These are phyloP conservation scores for Pleurotus platypus DNA, from an alignment of 768 basidiomycete species.

Conservation along the genomic window DNA sequence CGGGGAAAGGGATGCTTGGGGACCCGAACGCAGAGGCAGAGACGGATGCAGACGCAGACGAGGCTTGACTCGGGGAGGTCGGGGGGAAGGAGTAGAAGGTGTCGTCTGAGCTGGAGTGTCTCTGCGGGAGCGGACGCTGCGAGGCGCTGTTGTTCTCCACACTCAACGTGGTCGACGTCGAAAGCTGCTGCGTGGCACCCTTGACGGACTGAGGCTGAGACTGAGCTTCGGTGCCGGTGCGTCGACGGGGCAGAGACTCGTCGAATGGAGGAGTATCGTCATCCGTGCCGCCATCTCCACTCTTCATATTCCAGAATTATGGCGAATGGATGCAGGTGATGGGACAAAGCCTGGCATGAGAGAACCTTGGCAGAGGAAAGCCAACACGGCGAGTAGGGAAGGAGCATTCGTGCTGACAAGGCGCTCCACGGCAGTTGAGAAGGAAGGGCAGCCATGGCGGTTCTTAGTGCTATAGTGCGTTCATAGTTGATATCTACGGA, in stretches of 20 bases:
- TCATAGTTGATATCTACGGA: background rate
- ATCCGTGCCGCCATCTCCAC: background rate
- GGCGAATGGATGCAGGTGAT: background rate
- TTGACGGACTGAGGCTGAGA: background rate
- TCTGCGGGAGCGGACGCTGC: background rate
- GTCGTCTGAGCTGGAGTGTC: background rate
- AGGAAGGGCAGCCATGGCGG: background rate
- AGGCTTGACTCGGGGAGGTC: background rate
- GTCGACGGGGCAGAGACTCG: background rate
- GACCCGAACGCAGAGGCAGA: background rate
- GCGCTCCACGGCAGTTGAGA: background rate
- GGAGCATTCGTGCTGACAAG: background rate
- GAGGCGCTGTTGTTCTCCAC: background rate
- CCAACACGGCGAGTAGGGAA: no score
- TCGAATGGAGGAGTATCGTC: background rate
- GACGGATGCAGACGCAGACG: background rate
- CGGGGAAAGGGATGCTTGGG: no score
- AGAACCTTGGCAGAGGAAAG: background rate
- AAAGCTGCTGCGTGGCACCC: background rate
- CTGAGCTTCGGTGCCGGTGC: background rate
- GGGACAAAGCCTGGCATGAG: background rate
- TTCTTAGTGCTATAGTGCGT: background rate
- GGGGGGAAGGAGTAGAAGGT: constrained; percentile 2
- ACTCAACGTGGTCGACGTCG: background rate
- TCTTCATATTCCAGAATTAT: constrained; percentile 4